Conservation (phyloP, 2,329 filamentous ascomycete species). For the Aspergillus ochraceus region DNA sequence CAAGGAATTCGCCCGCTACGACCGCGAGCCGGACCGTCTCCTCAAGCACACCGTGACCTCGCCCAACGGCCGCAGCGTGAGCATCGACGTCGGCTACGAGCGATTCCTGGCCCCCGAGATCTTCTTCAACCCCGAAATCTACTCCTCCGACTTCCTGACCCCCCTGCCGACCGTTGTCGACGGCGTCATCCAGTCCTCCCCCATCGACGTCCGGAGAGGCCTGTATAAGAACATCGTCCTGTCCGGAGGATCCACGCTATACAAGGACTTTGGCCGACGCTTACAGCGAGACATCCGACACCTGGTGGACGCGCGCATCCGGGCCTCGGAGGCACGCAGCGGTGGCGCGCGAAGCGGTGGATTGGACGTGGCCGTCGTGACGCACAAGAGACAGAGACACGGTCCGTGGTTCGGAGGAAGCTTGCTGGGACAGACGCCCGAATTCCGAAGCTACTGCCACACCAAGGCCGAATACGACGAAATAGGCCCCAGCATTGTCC, state of each 20-base stretch:
- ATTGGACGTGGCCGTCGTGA: slow-evolving; percentile 93
- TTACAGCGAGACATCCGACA: slow-evolving; percentile 97
- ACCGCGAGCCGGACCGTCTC: slow-evolving; percentile 88
- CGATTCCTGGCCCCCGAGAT: slow-evolving; percentile 97
- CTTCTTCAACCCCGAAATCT: slow-evolving; percentile 99
- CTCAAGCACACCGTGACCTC: slow-evolving; percentile 84
- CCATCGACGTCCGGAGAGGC: slow-evolving; percentile 93
- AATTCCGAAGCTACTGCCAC: slow-evolving; percentile 98
- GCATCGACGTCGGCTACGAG: slow-evolving; percentile 94
- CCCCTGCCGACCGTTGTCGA: slow-evolving; percentile 93
- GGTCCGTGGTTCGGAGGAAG: slow-evolving; percentile 98
- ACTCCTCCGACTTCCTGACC: slow-evolving; percentile 97
- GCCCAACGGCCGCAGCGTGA: slow-evolving; percentile 79
- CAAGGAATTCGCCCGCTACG: slow-evolving; percentile 94
- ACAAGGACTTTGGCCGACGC: slow-evolving; percentile 96
- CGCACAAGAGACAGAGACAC: slow-evolving; percentile 95
- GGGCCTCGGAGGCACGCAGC: slow-evolving; percentile 85
- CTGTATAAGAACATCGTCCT: slow-evolving; percentile 99
- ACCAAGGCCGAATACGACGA: slow-evolving; percentile 90
- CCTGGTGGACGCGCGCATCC: slow-evolving; percentile 88
- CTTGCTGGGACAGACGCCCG: slow-evolving; percentile 92
- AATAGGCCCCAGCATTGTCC: slow-evolving; percentile 91
- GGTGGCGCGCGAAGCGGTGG: slow-evolving; percentile 92
- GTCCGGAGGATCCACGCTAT: slow-evolving; percentile 93
- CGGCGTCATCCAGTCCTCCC: slow-evolving; percentile 93